Evolutionary conservation across 108 stramenopile genomes (phyloP).

Genomic region (Fragilaria radians): DNA sequence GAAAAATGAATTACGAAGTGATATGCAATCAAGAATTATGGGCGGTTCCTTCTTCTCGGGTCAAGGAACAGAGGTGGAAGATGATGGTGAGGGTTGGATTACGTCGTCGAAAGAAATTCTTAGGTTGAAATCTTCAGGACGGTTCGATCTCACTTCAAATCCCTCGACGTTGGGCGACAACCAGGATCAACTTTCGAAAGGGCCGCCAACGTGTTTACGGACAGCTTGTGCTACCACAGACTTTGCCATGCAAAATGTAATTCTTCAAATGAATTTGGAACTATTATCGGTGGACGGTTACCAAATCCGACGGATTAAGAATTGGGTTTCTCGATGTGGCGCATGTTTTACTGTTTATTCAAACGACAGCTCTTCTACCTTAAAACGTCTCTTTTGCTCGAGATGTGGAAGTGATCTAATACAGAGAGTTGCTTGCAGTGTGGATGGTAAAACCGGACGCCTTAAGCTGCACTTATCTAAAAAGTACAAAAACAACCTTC

Average conservation of each 20-base stretch:
- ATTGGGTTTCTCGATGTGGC: slow-evolving; percentile 93
- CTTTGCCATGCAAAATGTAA: slow-evolving; percentile 99
- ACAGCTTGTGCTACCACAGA: slow-evolving; percentile 96
- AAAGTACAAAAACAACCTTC: slow-evolving; percentile 58
- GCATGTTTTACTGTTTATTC: slow-evolving; percentile 89
- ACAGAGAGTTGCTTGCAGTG: slow-evolving; percentile 79
- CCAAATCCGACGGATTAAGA: slow-evolving; percentile 72
- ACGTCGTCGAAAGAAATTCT: slow-evolving; percentile 61
- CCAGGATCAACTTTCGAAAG: neutral
- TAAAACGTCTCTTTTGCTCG: slow-evolving; percentile 85
- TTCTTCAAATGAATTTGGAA: slow-evolving; percentile 93
- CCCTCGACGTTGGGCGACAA: slow-evolving; percentile 8
- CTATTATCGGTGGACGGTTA: slow-evolving; percentile 87
- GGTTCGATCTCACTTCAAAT: slow-evolving; percentile 19
- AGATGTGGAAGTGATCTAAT: slow-evolving; percentile 86
- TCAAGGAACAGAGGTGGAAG: slow-evolving; percentile 57
- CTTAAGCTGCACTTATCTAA: slow-evolving; percentile 81
- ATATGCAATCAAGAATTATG: slow-evolving; percentile 44
- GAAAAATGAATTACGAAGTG: slow-evolving; percentile 6
- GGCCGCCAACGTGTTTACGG: slow-evolving; percentile 49
- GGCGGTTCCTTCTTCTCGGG: slow-evolving; percentile 30
- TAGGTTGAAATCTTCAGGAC: slow-evolving; percentile 45
- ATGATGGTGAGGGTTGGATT: slow-evolving; percentile 90
- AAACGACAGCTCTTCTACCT: slow-evolving; percentile 18
- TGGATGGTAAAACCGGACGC: slow-evolving; percentile 86